Percentiles rank a stretch among this genome's conserved stretches.
phyloP scores from a whole-genome alignment of 768 basidiomycete genomes.

The Heimioporus sp. region DNA sequence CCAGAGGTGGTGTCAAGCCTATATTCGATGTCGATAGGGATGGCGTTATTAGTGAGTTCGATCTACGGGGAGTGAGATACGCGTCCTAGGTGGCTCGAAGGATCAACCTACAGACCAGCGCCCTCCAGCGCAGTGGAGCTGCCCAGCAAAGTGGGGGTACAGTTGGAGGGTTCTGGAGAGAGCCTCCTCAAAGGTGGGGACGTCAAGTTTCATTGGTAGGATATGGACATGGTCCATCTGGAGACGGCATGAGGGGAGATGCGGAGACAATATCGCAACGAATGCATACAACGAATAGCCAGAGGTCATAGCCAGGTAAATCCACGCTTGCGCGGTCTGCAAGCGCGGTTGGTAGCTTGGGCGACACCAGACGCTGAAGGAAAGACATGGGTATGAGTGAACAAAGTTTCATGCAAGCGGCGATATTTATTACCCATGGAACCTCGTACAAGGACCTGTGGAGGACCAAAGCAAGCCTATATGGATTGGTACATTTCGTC shows the following conservation, averaged over 20 bases:
- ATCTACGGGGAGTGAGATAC: slow-evolving; percentile 14
- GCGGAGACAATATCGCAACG: not conserved
- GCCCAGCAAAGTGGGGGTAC: slow-evolving; percentile 26
- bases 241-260: not conserved
- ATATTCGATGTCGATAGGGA: slow-evolving; percentile 16
- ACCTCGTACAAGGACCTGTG: too few species aligned
- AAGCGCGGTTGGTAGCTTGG: slow-evolving; percentile 16
- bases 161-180: slow-evolving; percentile 21
- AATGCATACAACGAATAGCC: slow-evolving; percentile 15
- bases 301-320: slow-evolving; percentile 24
- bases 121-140: slow-evolving; percentile 9
- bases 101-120: slow-evolving; percentile 20
- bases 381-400: slow-evolving; percentile 8
- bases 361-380: slow-evolving; percentile 15
- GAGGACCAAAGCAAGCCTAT: too few species aligned
- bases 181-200: slow-evolving; percentile 21
- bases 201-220: slow-evolving; percentile 12
- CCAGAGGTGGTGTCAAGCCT: slow-evolving; percentile 1
- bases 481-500: too few species aligned
- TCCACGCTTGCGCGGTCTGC: slow-evolving; percentile 6
- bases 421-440: too few species aligned
- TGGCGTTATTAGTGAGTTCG: slow-evolving; percentile 19
- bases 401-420: too few species aligned
- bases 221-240: slow-evolving; percentile 20
- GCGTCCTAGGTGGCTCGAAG: not conserved